Evolutionary conservation across 2,329 filamentous ascomycete genomes (phyloP), one percentile per base, ranked within the genome.

Genomic region (Sclerotinia borealis): DNA sequence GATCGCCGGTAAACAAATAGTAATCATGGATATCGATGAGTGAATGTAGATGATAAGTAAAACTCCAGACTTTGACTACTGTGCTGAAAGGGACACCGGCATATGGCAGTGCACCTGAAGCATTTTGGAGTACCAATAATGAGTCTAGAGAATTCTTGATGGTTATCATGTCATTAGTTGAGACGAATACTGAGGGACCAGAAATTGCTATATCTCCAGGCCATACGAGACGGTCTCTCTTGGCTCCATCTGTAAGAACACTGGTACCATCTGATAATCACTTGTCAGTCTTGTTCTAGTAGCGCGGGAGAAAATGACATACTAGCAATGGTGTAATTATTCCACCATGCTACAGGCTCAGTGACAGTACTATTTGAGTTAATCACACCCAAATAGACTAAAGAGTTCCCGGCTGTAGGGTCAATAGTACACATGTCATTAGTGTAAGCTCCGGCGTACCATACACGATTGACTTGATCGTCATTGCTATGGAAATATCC

Each of bases 181-280:
- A 82, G 2, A 85, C 79, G 11, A 82, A 79, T 15, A 84, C 78
- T 37, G 76, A 79, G 3, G 83, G 82, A 0, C 83, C 76, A 5
- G 83, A 80, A 65, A 85, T 82, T 5, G 79, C 79, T 77, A 87
- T 83, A 69, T 88, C 85, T 1, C 85, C 85, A 13, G 84, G 80
- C 83, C 84, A 87, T 2, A 87, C 80, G 22, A 83, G 75, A 10
- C 83, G 78, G 68, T 86, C 84, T 37, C 84, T 77, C 70, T 86
- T 86, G 1, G 82, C 81, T 17, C 84, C 84, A 70, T 87, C 84
- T 1, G 72, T 71, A 56, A 70, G 74, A 2, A 69, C 64, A 27
- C 66, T 69, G 74, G 76, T 64, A 29, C 66, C 66, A 19, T 51
- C 63, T 29, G 63, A 54, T 43, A 7, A 19, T 43, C 27, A 41